Percentiles rank a stretch among this genome's conserved stretches.
Conservation (phyloP, 768 basidiomycete species). For the Lactarius pseudohatsudake region DNA sequence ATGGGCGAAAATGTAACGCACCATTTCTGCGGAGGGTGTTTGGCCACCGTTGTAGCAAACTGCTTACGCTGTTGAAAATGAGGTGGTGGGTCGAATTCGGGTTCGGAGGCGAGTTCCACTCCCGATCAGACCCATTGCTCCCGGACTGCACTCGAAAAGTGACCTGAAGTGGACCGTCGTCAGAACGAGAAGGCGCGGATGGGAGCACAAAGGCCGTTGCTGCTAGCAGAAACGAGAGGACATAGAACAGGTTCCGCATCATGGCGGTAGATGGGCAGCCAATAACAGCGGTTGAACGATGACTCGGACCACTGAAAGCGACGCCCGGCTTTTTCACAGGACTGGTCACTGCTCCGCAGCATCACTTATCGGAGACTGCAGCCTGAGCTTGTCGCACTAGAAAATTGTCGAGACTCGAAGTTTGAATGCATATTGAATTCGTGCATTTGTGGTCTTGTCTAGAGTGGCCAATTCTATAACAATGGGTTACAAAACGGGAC, state of each 20-base stretch:
- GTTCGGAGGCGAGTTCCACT: constrained; percentile 30
- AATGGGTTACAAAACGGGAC: too few relatives aligned
- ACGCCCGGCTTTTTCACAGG: too few relatives aligned
- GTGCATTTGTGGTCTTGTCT: too few relatives aligned
- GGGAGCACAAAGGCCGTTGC: constrained; percentile 6
- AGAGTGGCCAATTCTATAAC: too few relatives aligned
- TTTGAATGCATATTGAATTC: too few relatives aligned
- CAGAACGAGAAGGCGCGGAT: constrained; percentile 23
- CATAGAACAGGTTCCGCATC: background rate
- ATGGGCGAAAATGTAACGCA: constrained; percentile 4
- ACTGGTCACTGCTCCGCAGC: too few relatives aligned
- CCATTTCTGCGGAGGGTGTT: constrained; percentile 36
- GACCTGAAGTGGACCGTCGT: constrained; percentile 32
- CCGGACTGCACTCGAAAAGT: constrained; percentile 2
- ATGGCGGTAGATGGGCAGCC: background rate
- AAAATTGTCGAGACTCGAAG: too few relatives aligned
- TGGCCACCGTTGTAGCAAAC: constrained; percentile 42
- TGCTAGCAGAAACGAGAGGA: background rate
- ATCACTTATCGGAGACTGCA: too few relatives aligned
- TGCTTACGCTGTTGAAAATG: constrained; percentile 38
- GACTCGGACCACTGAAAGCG: too few relatives aligned
- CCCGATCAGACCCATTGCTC: background rate
- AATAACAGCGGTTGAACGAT: too few relatives aligned
- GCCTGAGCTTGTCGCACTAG: too few relatives aligned
- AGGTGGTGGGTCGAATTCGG: constrained; percentile 37